Evolutionary conservation across 2,329 filamentous ascomycete species (phyloP).

Genomic region (Aspergillus ibericus): DNA sequence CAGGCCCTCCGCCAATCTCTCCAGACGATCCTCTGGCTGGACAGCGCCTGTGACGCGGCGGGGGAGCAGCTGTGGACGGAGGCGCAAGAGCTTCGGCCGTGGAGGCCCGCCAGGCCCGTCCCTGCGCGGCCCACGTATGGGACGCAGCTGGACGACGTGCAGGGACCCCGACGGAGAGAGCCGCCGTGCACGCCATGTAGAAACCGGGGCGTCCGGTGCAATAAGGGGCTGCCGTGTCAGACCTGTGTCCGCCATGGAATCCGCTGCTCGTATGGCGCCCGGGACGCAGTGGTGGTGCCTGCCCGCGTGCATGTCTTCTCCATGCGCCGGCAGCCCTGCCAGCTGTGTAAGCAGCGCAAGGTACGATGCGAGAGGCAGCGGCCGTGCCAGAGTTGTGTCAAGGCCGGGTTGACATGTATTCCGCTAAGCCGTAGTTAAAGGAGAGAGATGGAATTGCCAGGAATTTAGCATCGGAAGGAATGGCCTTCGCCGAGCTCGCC

Average conservation of each 20-base stretch:
- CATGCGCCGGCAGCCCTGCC: not conserved
- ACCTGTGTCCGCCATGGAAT: not conserved
- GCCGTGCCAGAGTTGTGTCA: not conserved
- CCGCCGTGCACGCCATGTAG: not conserved
- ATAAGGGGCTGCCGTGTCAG: not conserved
- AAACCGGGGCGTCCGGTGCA: not conserved
- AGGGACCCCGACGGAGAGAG: not conserved
- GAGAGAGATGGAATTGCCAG: no score
- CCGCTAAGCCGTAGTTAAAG: no score
- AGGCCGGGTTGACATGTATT: no score
- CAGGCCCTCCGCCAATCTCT: not conserved
- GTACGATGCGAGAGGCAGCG: not conserved
- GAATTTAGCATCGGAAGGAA: no score
- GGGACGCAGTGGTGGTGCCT: no score
- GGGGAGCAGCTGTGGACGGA: not conserved
- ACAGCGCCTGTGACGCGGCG: conserved; percentile 1
- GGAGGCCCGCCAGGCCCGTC: not conserved
- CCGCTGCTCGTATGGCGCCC: not conserved
- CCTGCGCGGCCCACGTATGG: no score
- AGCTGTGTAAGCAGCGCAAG: not conserved
- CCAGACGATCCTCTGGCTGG: not conserved
- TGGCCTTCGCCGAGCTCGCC: no score
- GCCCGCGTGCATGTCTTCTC: not conserved
- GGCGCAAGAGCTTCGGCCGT: not conserved
- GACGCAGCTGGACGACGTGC: not conserved